Conservation (phyloP, 768 basidiomycete genomes). For the Strobilomyces echinocephalus region DNA sequence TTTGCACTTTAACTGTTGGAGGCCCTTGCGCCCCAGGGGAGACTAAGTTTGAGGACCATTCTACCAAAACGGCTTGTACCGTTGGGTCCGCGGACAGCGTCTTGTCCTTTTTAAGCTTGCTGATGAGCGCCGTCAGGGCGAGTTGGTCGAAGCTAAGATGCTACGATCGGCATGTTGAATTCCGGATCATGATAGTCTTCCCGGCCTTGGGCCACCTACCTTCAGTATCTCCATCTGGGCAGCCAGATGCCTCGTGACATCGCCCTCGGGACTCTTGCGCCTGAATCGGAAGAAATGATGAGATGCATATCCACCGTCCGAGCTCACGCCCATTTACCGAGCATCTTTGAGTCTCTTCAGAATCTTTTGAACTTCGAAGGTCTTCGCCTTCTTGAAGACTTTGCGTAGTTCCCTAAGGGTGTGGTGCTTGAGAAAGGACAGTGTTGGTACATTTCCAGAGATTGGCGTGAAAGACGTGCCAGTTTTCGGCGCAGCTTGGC, state of each 20-base stretch:
- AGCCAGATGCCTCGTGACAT: constrained; percentile 48
- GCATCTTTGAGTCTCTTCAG: constrained; percentile 75
- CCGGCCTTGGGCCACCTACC: constrained; percentile 41
- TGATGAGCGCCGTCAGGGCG: constrained; percentile 59
- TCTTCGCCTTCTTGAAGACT: constrained; percentile 74
- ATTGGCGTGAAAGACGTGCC: constrained; percentile 35
- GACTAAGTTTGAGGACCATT: constrained; percentile 38
- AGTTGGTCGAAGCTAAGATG: constrained; percentile 52
- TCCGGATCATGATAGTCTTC: background rate
- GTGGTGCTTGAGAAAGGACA: constrained; percentile 54
- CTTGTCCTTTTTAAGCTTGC: constrained; percentile 72
- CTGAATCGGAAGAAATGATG: constrained; percentile 18
- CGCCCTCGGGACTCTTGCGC: constrained; percentile 34
- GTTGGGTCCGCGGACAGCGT: constrained; percentile 46
- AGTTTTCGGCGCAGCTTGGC: constrained; percentile 50
- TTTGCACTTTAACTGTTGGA: constrained; percentile 56
- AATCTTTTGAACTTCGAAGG: constrained; percentile 77
- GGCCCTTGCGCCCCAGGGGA: constrained; percentile 38
- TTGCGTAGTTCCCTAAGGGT: constrained; percentile 67
- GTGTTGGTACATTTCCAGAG: constrained; percentile 9
- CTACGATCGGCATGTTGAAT: constrained; percentile 34
- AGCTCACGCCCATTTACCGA: constrained; percentile 42
- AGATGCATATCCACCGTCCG: background rate
- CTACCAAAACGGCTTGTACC: constrained; percentile 43
- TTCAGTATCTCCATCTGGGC: constrained; percentile 60